Base-by-base conservation (phyloP, 1,284 basidiomycete species). In the Naganishia liquefaciens region DNA sequence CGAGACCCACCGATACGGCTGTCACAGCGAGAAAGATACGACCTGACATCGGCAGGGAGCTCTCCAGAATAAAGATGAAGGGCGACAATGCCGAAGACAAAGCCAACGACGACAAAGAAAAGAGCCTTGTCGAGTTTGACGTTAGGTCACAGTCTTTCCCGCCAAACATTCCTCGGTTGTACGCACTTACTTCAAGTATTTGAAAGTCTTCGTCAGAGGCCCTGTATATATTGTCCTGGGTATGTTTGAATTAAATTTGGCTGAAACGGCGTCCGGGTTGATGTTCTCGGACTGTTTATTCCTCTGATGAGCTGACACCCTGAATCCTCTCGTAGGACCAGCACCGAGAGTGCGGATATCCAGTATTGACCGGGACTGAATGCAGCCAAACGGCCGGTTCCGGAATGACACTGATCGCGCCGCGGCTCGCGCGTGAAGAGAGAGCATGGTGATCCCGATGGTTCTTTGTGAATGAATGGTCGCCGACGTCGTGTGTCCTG, bases 11-110 rank as follows among this genome's bases (percentile, higher is more conserved):
- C 82, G 54, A 93, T 27, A 68, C 71, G 1, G 90, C 90, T 3
- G 88, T 87, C 15, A 80, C 79, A 1, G 85, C 87, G 52, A 94
- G 81, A 4, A 84, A 86, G 23, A 86, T 72, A n/a, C 90, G 85
- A 0, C 87, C 91, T 21, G 83, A 82, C 44, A 84, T 73, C 0
- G 89, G 88, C 17, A 94, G 82, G 28, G 84, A 84, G 6, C 88
- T 89, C 67, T 91, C 89, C 65, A 91, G 82, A 50, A 91, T 76
- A 75, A 93, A 87, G 65, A 94, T 85, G 77, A 93, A 84, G 1
- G 91, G 91, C 0, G 88, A 82, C 71, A 93, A 80, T 3, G 84
- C 80, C 60, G 81, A 78, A n/a, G 89, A 87, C 52, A 92, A 83
- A 5, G 82, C 82, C 55, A 93, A 82, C 1, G 90, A 91, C 47